These are phyloP conservation scores for Acer negundo DNA, from an alignment of 345 rosid genomes.

Conservation along the genomic window DNA sequence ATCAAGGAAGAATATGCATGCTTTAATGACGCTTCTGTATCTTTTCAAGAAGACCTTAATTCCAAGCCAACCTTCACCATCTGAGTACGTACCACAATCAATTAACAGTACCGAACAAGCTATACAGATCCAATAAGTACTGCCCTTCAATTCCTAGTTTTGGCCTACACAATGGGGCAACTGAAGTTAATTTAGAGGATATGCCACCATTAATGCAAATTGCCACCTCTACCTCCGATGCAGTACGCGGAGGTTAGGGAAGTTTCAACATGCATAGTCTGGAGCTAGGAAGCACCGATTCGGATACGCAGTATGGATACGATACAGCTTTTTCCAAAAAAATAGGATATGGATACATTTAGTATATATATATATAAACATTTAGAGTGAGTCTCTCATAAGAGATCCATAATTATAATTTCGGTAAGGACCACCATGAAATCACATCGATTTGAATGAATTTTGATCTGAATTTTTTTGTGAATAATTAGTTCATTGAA, in stretches of 20 bases:
- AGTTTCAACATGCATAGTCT: constrained; percentile 44
- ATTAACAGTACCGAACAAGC: constrained; percentile 26
- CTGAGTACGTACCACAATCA: constrained; percentile 33
- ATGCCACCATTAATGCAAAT: constrained; percentile 56
- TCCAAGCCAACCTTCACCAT: constrained; percentile 21
- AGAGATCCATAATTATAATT: too few relatives aligned
- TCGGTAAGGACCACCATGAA: too few relatives aligned
- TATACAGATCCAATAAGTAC: constrained; percentile 34
- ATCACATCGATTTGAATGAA: too few relatives aligned
- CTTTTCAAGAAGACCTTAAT: constrained; percentile 23
- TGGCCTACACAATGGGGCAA: constrained; percentile 40
- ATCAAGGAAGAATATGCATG: constrained; percentile 18
- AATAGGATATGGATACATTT: too few relatives aligned
- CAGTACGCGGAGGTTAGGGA: constrained; percentile 71
- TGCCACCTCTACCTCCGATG: constrained; percentile 85
- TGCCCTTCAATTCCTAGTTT: constrained; percentile 33
- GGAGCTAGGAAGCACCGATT: too few relatives aligned
- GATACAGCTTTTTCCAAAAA: too few relatives aligned
- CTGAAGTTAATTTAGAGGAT: constrained; percentile 46
- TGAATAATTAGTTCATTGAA: too few relatives aligned
- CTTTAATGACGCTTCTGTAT: constrained; percentile 22
- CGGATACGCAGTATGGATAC: too few relatives aligned
- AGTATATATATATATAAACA: too few relatives aligned
- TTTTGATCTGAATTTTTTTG: too few relatives aligned
- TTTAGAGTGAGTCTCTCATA: too few relatives aligned